Evolutionary conservation across 768 basidiomycete species (phyloP), one percentile per base, ranked within the genome.

Genomic region (Phylloporus arenicola): DNA sequence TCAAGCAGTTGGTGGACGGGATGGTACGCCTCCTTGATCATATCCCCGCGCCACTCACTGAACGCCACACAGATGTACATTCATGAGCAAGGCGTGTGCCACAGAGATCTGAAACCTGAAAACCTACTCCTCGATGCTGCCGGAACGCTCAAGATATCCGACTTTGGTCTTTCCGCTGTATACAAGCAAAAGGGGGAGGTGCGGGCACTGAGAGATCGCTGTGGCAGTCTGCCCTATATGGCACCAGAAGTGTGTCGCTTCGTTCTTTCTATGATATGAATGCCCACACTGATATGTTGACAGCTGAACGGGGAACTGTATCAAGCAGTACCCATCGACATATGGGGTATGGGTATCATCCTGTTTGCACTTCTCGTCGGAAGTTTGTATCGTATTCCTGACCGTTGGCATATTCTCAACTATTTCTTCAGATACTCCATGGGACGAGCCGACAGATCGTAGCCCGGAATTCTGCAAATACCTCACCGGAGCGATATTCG

Each of bases 61-160:
- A 43, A 25, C 31, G 3, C 37, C 14, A 13, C 24, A 4, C 47
- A 95, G 92, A 73, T 76, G 27, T 95, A 88, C 67, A 86, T 97
- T 27, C 94, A 97, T 61, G 66, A 62, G 8, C 82, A 91, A 70
- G 96, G 96, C 3, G 87, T 99, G 17, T 94, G 91, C 59, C 96
- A 99, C 64, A 83, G 96, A 33, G 96, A 99, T 60, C 77, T 99
- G 48, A 99, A 99, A 63, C 96, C 96, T 0, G 96, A 99, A 67
- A 99, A 99, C 57, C 65, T 97, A 16, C 79, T 99, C 3, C 78
- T 99, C 0, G 86, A 92, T 52, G 81, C 79, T 0, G 81, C 83
- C 2, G 94, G 94, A 44, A 74, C 81, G 6, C 82, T 99, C 56
- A 97, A 97, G 65, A 86, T 99, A 46, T 87, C 89, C 0, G 96